phyloP scores from a whole-genome alignment of 495 filamentous ascomycete genomes.

The Collariella sp. region DNA sequence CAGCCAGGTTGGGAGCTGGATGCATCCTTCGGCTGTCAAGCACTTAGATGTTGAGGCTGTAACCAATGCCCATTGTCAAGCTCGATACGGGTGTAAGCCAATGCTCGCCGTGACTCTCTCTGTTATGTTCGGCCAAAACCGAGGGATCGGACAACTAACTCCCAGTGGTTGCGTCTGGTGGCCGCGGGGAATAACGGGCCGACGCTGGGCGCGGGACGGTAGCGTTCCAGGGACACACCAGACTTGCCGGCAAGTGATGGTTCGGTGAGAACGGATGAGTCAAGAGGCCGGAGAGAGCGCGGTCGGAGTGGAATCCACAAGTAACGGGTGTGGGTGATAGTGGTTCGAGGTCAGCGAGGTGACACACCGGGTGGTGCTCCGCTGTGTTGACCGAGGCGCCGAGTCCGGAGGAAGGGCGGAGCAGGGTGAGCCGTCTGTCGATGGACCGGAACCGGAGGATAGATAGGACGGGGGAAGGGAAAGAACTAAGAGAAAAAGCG shows the following conservation, averaged over 20 bases:
- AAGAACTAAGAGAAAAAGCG: too few species aligned
- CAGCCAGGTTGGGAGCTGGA: slow-evolving; percentile 37
- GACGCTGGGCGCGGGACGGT: slow-evolving; percentile 4
- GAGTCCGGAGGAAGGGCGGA: slow-evolving; percentile 9
- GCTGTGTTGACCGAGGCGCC: background rate
- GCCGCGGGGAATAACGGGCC: slow-evolving; percentile 9
- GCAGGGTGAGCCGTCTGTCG: background rate
- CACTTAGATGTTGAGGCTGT: slow-evolving; percentile 4
- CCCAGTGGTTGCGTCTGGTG: background rate
- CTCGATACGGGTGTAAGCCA: slow-evolving; percentile 4
- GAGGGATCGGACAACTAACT: background rate
- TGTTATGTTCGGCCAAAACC: background rate
- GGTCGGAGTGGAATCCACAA: background rate
- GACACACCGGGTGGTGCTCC: background rate
- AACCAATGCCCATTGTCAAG: slow-evolving; percentile 22
- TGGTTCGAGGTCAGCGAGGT: background rate
- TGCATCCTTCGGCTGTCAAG: slow-evolving; percentile 30
- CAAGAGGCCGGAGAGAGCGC: too few species aligned
- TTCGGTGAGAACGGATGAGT: slow-evolving; percentile 10
- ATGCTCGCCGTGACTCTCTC: background rate
- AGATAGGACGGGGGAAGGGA: background rate
- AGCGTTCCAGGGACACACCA: background rate
- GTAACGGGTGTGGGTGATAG: background rate
- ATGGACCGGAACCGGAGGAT: background rate
- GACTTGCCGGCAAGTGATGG: slow-evolving; percentile 2